phyloP scores from a whole-genome alignment of 441 rosid species.

The Adansonia grandidieri region DNA sequence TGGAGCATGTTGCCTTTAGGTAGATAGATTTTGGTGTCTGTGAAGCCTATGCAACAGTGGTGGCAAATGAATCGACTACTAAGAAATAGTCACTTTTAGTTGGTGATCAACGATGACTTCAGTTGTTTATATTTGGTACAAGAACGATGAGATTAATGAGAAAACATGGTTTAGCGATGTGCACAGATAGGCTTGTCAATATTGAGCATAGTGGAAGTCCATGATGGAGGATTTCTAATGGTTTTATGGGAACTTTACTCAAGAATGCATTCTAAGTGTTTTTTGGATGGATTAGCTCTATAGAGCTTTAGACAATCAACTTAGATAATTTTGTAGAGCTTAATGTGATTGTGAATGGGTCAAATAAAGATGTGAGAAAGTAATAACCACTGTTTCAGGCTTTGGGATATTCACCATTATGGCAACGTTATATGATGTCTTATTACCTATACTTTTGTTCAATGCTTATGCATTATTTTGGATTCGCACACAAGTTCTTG shows the following conservation, averaged over 20 bases:
- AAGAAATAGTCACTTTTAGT: slow-evolving; percentile 53
- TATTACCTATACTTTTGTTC: slow-evolving; percentile 59
- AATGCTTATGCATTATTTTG: too few species aligned
- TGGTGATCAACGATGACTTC: too few species aligned
- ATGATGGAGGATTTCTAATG: slow-evolving; percentile 51
- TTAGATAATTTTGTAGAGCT: slow-evolving; percentile 62
- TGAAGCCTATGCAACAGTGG: slow-evolving; percentile 62
- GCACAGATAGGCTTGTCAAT: slow-evolving; percentile 38
- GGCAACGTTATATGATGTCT: slow-evolving; percentile 74
- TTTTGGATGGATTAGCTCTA: slow-evolving; percentile 58
- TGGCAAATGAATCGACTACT: slow-evolving; percentile 51
- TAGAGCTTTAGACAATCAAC: slow-evolving; percentile 73
- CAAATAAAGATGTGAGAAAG: slow-evolving; percentile 42
- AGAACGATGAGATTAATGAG: too few species aligned
- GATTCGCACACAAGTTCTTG: too few species aligned
- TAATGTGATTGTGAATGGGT: slow-evolving; percentile 48
- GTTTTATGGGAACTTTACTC: slow-evolving; percentile 52
- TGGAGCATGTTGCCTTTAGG: too few species aligned
- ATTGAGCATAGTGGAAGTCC: slow-evolving; percentile 44
- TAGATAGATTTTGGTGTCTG: slow-evolving; percentile 30
- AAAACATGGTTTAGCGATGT: too few species aligned
- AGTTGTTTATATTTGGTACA: too few species aligned
- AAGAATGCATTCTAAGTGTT: slow-evolving; percentile 80
- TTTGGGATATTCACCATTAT: slow-evolving; percentile 54
- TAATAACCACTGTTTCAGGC: slow-evolving; percentile 38